These are phyloP conservation scores for Tetragonia tetragonoides DNA, from an alignment of 148 eudicot genomes.

Conservation along the genomic window DNA sequence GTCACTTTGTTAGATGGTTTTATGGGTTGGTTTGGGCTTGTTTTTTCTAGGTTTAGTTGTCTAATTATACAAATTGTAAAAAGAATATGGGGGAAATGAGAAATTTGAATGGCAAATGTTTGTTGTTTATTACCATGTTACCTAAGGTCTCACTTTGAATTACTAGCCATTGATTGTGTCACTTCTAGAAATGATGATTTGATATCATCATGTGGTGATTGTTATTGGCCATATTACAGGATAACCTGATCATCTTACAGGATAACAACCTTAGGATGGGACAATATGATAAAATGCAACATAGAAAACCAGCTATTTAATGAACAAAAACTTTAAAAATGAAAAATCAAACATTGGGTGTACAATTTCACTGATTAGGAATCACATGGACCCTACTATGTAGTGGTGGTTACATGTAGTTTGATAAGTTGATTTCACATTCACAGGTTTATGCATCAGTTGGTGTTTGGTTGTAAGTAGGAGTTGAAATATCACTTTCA, in stretches of 20 bases:
- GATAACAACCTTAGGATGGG: no score
- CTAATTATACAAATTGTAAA: constrained; percentile 29
- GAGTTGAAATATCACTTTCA: constrained; percentile 31
- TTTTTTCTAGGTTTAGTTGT: constrained; percentile 1
- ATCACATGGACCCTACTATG: not conserved
- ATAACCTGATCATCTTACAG: no score
- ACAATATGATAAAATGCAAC: no score
- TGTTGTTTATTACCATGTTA: not conserved
- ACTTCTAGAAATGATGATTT: not conserved
- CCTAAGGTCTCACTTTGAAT: not conserved
- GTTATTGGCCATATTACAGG: no score
- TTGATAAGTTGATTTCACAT: not conserved
- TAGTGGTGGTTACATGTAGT: constrained; percentile 1
- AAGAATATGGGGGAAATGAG: constrained; percentile 24
- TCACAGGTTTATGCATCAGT: not conserved
- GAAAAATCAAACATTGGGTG: not conserved
- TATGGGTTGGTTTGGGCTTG: not conserved
- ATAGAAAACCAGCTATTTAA: no score
- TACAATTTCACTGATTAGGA: not conserved
- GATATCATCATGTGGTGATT: not conserved
- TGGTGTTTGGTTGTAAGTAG: constrained; percentile 2
- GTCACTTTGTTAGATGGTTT: not conserved
- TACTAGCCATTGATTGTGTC: no score
- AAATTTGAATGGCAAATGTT: constrained; percentile 9
- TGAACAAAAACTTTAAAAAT: no score